Conservation (phyloP, 2,329 filamentous ascomycete species). For the Diaporthe helianthi region DNA sequence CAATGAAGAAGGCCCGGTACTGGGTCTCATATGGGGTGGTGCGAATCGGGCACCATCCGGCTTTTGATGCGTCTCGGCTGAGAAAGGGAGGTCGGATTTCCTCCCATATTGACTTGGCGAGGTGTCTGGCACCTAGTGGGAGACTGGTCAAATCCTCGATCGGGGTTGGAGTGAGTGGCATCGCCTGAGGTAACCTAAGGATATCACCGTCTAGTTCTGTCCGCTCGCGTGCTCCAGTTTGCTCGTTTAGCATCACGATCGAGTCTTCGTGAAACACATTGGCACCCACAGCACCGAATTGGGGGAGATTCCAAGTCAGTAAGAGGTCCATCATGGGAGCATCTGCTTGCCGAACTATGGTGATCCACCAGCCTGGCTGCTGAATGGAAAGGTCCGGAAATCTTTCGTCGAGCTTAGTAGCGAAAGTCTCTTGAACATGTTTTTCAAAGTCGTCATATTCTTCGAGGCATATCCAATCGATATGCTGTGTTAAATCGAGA, state of each 20-base stretch:
- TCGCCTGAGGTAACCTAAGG: conserved; percentile 38
- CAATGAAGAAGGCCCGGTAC: conserved; percentile 30
- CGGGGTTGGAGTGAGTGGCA: conserved; percentile 40
- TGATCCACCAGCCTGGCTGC: conserved; percentile 35
- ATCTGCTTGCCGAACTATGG: conserved; percentile 32
- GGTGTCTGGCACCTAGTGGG: conserved; percentile 14
- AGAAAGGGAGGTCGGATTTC: conserved; percentile 34
- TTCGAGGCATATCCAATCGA: conserved; percentile 32
- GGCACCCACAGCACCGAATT: conserved; percentile 29
- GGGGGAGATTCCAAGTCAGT: conserved; percentile 34
- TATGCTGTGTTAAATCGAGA: conserved; percentile 35
- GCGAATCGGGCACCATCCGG: conserved; percentile 36
- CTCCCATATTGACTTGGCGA: conserved; percentile 28
- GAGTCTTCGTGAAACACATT: conserved; percentile 38
- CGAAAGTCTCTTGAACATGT: conserved; percentile 15
- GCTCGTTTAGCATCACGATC: conserved; percentile 41
- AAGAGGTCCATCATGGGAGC: conserved; percentile 34
- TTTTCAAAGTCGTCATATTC: conserved; percentile 30
- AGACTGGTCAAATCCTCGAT: conserved; percentile 36
- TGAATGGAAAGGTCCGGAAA: conserved; percentile 32
- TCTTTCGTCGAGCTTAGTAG: conserved; percentile 33
- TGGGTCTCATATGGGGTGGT: conserved; percentile 28
- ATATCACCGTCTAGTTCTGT: conserved; percentile 38
- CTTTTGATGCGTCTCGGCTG: conserved; percentile 33
- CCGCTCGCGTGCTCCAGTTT: conserved; percentile 34